Percentiles rank a stretch among this genome's conserved stretches.
These are phyloP conservation scores for Penicillium coprophilum DNA, from an alignment of 495 filamentous ascomycete genomes.

Conservation along the genomic window DNA sequence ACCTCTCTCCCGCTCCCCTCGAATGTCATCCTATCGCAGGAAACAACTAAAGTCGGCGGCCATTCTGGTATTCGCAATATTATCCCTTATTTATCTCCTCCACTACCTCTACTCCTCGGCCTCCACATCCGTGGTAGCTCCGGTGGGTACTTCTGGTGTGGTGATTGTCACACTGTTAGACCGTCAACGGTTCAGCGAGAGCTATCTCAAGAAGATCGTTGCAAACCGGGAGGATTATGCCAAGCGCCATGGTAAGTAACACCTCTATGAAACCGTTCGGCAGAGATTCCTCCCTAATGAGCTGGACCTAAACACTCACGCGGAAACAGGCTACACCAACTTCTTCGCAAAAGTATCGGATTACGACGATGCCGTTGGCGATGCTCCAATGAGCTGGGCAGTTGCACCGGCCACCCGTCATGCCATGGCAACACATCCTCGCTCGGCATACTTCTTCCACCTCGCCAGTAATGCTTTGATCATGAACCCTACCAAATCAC, in stretches of 20 bases:
- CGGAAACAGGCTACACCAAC: slow-evolving; percentile 70
- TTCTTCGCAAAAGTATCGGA: slow-evolving; percentile 75
- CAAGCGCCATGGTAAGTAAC: slow-evolving; percentile 72
- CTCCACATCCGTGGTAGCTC: slow-evolving; percentile 38
- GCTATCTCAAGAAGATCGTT: slow-evolving; percentile 67
- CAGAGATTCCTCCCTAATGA: not conserved
- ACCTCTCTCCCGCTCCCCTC: slow-evolving; percentile 57
- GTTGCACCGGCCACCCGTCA: slow-evolving; percentile 84
- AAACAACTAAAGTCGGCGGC: slow-evolving; percentile 65
- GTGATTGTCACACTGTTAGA: slow-evolving; percentile 90
- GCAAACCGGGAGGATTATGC: slow-evolving; percentile 88
- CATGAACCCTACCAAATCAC: slow-evolving; percentile 75
- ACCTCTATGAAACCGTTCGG: not conserved
- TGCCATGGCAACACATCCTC: slow-evolving; percentile 75
- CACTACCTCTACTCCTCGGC: slow-evolving; percentile 48
- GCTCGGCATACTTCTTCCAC: slow-evolving; percentile 78
- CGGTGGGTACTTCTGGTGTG: slow-evolving; percentile 70
- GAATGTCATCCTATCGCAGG: slow-evolving; percentile 61
- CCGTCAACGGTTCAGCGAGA: slow-evolving; percentile 53
- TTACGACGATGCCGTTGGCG: slow-evolving; percentile 63
- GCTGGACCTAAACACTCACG: not conserved
- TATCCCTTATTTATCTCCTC: slow-evolving; percentile 64
- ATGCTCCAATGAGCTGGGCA: slow-evolving; percentile 70
- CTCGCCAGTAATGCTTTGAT: slow-evolving; percentile 81
- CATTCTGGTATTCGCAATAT: slow-evolving; percentile 53